Percentiles rank a stretch among this genome's conserved stretches.
phyloP scores from a whole-genome alignment of 2,329 filamentous ascomycete species.

The Cordyceps farinosa region DNA sequence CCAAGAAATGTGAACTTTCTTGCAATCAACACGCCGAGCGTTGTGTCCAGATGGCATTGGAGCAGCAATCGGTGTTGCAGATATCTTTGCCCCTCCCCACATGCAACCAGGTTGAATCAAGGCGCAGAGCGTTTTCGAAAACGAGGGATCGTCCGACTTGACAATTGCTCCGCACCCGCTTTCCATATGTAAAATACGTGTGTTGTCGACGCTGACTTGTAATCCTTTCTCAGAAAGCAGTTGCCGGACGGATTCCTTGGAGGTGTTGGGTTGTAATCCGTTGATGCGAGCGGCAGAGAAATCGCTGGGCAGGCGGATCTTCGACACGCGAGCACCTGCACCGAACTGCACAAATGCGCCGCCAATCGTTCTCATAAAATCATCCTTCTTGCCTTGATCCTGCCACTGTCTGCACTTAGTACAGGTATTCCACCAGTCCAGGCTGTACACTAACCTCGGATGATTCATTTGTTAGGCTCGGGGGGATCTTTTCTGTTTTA shows the following conservation, averaged over 20 bases:
- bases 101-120: neutral
- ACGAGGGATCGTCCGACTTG: neutral
- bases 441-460: neutral
- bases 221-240: conserved; percentile 22
- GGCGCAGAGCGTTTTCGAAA: neutral
- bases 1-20: conserved; percentile 36
- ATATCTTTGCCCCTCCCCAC: neutral
- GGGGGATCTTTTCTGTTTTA: neutral
- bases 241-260: conserved; percentile 19
- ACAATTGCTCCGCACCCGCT: neutral
- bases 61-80: conserved; percentile 8
- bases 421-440: neutral
- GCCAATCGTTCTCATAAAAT: neutral
- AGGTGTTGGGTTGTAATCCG: conserved; percentile 25
- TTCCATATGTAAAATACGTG: neutral
- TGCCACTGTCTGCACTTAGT: neutral
- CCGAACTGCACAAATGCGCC: conserved; percentile 32
- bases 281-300: conserved; percentile 35
- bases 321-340: conserved; percentile 29
- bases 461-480: neutral
- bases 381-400: neutral
- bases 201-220: neutral
- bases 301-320: conserved; percentile 33
- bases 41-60: conserved; percentile 26
- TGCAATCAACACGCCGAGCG: conserved; percentile 32